Evolutionary conservation across 305 asterid genomes (phyloP), one percentile per base, ranked within the genome.

Genomic region (Coffea humblotiana): DNA sequence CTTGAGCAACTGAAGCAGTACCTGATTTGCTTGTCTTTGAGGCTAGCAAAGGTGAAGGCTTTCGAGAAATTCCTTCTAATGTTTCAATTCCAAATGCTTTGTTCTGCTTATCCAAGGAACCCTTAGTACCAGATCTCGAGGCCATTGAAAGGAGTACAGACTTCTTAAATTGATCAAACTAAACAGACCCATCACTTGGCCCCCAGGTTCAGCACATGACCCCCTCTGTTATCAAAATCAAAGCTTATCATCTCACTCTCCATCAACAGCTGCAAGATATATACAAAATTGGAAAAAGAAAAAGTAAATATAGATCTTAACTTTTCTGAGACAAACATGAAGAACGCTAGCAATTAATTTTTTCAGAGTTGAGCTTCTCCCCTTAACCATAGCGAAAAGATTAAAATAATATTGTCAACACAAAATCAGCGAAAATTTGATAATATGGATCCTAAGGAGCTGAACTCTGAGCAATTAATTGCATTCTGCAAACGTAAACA

Each of bases 111-210:
- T 82, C 94, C 16, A 84, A 78, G 23, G 89, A 87, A 78, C 86
- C 83, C 87, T 86, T 91, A 75, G 49, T 74, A 75, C 83, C 84
- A 74, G 91, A 83, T 75, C 89, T 92, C 4, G 97, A 88, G 80
- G 97, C 93, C 98, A 95, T 93, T 71, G 78, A 80, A 82, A 70
- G 40, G 77, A 69, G 77, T 77, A 75, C 35, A 72, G 78, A 83
- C 61, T 84, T 71, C 35, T 82, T 37, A 67, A 80, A 79, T 80
- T 49, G 77, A 49, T 43, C 74, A 66, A 75, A 83, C 76, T 35
- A 43, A 74, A 77, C 71, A 81, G 58, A 84, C 85, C 79, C 90
- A 82, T 83, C 68, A 85, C 84, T 77, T 80, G 68, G 67, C 27
- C 71, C 80, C 79, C 79, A 77, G 72, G 67, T 67, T 80, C 49